Base-by-base conservation (phyloP, 2,329 filamentous ascomycete species). In the Pseudocercospora musae region DNA sequence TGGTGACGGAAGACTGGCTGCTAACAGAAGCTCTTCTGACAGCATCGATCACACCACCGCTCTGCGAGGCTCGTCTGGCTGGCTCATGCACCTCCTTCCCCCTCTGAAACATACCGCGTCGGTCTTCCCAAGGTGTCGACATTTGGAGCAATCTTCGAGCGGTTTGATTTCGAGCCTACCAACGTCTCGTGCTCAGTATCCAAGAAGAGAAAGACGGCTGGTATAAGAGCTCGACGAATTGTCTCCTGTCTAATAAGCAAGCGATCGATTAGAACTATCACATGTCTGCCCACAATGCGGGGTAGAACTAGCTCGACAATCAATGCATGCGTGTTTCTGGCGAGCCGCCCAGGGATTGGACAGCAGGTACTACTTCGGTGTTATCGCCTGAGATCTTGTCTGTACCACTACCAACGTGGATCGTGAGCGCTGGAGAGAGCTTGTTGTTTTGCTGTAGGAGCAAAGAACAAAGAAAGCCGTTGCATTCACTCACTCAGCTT, bases 1-100 rank as follows among this genome's bases (percentile, higher is more conserved):
- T 72, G 15, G 59, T 63, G n/a, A 44, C 65, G 57, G 64, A 68
- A 37, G 50, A 64, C 60, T 68, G 70, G 61, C 63, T 65, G 23
- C 64, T 61, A 2, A 63, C 52, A 23, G 72, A 73, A 18, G 70
- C 68, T 59, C 71, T 58, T 37, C 72, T 42, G n/a, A 72, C 67
- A 8, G 71, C 67, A n/a, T 71, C 71, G n/a, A 65, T 54, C 29
- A 72, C 62, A 20, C 67, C 66, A 63, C 54, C 58, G 52, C 33
- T 59, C 37, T 62, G 59, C n/a, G 63, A 65, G 53, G 66, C 29
- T 15, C 59, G 58, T 54, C 59, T 62, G 18, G 60, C 66, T 15
- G 71, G 69, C 53, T 73, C 70, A 53, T 74, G 72, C 25, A 74
- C 65, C 48, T 74, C 72, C 52, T 74, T 75, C 53, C 73, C 73